Base-by-base conservation (phyloP, 345 rosid genomes). In the Lepidium africanum region DNA sequence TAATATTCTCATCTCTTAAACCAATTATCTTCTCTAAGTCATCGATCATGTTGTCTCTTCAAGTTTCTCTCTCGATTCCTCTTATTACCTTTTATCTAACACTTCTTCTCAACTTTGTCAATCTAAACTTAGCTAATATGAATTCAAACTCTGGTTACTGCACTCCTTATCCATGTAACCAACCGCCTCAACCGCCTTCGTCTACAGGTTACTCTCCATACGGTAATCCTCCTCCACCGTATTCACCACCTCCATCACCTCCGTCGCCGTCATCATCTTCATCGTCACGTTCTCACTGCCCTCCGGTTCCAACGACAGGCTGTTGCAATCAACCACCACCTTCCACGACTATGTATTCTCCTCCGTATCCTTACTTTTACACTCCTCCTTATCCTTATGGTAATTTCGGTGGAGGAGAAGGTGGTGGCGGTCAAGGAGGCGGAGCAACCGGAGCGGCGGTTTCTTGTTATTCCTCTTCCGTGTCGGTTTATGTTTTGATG, bases 131-230 rank as follows among this genome's bases (percentile, higher is more conserved):
- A 47, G 74, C 78, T 46, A 30, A 6, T 30, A 38, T 0, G 3
- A 74, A 68, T 33, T 27, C 69, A 38, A 62, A 62, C 78, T 0
- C 70, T 61, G 52, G 14, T 32, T 43, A 59, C 1, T 73, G 77
- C 63, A 42, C 70, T 63, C 78, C 78, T 68, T 75, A 75, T 65
- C 78, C 78, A 68, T 75, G 78, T 47, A 69, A 75, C 48, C 78
- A 75, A 62, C 78, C 78, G 32, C 69, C 76, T 63, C 76, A 71
- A 45, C 63, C 63, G 3, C 78, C 73, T 52, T 67, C 67, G 13
- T 67, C 77, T 23, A 19, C 72, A 23, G 72, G 72, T 33, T 65
- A 65, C 67, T 33, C 47, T 32, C 77, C 73, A 27, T 67, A 60
- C 14, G 73, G 69, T 60, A 59, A 21, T 37, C 73, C 78, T 51